Evolutionary conservation across 352 stramenopile species (phyloP).

Genomic region (Blastocystis sp.): DNA sequence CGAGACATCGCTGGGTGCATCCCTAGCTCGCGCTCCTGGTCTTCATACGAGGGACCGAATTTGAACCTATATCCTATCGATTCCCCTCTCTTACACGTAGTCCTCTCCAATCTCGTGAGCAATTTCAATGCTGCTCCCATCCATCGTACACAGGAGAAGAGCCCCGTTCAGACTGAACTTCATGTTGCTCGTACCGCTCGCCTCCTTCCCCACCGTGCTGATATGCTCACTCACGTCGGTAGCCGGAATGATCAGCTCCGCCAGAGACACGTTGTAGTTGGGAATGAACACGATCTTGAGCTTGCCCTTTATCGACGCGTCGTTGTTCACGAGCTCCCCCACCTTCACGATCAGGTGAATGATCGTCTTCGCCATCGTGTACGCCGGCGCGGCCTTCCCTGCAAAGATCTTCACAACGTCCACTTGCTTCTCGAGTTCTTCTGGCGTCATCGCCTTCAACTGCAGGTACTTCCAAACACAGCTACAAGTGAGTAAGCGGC

Average conservation of each 20-base stretch:
- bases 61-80: background rate
- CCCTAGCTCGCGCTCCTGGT: conserved; percentile 4
- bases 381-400: conserved; percentile 59
- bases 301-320: conserved; percentile 41
- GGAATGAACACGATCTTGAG: conserved; percentile 60
- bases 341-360: conserved; percentile 60
- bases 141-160: conserved; percentile 59
- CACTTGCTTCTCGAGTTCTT: conserved; percentile 16
- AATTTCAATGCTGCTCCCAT: conserved; percentile 61
- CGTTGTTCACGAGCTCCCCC: conserved; percentile 57
- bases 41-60: conserved; percentile 48
- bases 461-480: conserved; percentile 59
- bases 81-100: conserved; percentile 57
- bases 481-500: background rate
- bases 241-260: conserved; percentile 60
- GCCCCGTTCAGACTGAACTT: conserved; percentile 61
- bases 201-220: conserved; percentile 59
- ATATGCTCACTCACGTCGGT: conserved; percentile 59
- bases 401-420: conserved; percentile 58
- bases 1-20: background rate
- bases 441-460: conserved; percentile 57
- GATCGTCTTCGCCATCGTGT: conserved; percentile 61
- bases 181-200: conserved; percentile 60
- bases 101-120: conserved; percentile 57
- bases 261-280: conserved; percentile 61